phyloP scores from a whole-genome alignment of 2,329 filamentous ascomycete genomes.

The Diplocarpon mali region DNA sequence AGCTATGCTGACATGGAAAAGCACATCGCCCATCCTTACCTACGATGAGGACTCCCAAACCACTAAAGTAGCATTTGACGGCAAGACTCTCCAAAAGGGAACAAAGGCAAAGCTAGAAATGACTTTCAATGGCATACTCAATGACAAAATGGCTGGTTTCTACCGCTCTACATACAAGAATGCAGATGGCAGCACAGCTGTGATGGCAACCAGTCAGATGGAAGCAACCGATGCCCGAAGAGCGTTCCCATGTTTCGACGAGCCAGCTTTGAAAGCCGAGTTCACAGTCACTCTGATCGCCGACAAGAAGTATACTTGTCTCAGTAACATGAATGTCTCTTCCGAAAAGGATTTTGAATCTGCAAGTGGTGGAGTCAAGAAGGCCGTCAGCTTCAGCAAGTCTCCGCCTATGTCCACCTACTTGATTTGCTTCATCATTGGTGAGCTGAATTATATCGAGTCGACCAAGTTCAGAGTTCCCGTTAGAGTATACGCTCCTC shows the following conservation, averaged over 20 bases:
- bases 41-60: constrained; percentile 74
- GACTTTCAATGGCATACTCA: constrained; percentile 68
- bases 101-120: constrained; percentile 68
- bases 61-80: constrained; percentile 66
- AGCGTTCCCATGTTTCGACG: constrained; percentile 94
- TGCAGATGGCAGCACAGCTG: constrained; percentile 63
- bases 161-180: constrained; percentile 92
- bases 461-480: constrained; percentile 85
- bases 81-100: constrained; percentile 57
- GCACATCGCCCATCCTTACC: constrained; percentile 54
- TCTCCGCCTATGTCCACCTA: constrained; percentile 95
- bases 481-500: constrained; percentile 86
- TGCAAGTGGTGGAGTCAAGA: constrained; percentile 53
- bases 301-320: constrained; percentile 78
- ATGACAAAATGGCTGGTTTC: constrained; percentile 96
- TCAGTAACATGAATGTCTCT: constrained; percentile 95
- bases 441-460: constrained; percentile 89
- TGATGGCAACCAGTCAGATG: constrained; percentile 90
- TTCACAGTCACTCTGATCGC: constrained; percentile 88
- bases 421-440: constrained; percentile 85
- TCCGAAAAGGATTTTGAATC: constrained; percentile 64
- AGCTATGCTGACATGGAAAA: constrained; percentile 28
- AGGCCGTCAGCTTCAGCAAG: constrained; percentile 84
- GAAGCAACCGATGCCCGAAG: constrained; percentile 88
- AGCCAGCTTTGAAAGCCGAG: constrained; percentile 84